These are phyloP conservation scores for Heimioporus sp. DNA, from an alignment of 768 basidiomycete genomes.

Conservation along the genomic window DNA sequence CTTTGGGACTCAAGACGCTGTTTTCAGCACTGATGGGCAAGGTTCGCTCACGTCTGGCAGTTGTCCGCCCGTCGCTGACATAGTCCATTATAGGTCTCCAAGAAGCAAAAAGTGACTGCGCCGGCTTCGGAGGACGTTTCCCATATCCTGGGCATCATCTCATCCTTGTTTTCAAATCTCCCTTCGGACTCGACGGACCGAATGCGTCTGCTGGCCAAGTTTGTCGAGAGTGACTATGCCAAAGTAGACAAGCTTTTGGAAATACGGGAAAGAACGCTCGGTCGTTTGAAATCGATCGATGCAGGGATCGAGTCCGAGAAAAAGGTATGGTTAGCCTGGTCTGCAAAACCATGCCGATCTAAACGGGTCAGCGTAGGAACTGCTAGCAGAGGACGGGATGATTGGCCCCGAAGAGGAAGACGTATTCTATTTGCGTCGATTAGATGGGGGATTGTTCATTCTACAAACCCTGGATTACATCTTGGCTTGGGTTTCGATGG, in stretches of 20 bases:
- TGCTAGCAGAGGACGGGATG: constrained; percentile 55
- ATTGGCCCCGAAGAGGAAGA: constrained; percentile 64
- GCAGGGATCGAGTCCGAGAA: constrained; percentile 67
- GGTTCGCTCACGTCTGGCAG: constrained; percentile 40
- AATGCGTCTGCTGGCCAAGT: constrained; percentile 85
- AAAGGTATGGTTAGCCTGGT: constrained; percentile 41
- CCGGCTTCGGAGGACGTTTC: constrained; percentile 78
- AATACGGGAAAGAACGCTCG: constrained; percentile 68
- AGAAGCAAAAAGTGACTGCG: constrained; percentile 59
- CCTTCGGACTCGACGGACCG: constrained; percentile 80
- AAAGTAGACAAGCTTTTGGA: constrained; percentile 94
- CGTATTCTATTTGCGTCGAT: constrained; percentile 76
- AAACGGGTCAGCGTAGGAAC: constrained; percentile 38
- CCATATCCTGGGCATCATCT: constrained; percentile 85
- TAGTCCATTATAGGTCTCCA: constrained; percentile 38
- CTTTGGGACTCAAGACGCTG: constrained; percentile 81
- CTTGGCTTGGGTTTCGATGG: constrained; percentile 93
- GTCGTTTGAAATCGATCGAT: constrained; percentile 59
- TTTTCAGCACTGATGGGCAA: constrained; percentile 96
- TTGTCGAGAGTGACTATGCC: constrained; percentile 90
- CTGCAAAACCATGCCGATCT: background rate
- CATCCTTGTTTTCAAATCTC: constrained; percentile 85
- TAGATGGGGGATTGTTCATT: constrained; percentile 86
- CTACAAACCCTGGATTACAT: constrained; percentile 93
- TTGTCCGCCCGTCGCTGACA: constrained; percentile 9